Conservation (phyloP, 2,329 filamentous ascomycete species). For the Arthrobotrys megalospora region DNA sequence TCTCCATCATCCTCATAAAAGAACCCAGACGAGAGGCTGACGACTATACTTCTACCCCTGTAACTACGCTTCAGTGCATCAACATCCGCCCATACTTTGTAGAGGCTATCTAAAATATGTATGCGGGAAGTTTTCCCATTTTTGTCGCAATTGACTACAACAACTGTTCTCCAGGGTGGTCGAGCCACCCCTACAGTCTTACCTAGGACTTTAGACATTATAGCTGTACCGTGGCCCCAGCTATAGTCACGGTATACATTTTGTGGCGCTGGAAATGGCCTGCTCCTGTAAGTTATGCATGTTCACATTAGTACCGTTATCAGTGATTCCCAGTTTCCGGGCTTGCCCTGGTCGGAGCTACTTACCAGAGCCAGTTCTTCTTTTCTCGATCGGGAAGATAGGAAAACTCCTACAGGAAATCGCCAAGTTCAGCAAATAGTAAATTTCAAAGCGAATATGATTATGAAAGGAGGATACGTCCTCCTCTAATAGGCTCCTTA, state of each 20-base stretch:
- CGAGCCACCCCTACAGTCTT: background rate
- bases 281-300: background rate
- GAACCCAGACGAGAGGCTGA: constrained; percentile 1
- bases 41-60: background rate
- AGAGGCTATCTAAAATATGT: constrained; percentile 12
- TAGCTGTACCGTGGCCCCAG: background rate
- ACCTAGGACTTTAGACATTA: constrained; percentile 2
- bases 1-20: background rate
- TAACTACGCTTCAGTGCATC: background rate
- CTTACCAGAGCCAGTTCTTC: constrained; percentile 21
- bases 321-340: too few relatives aligned
- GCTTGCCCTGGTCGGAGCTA: background rate
- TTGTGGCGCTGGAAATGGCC: background rate
- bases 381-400: background rate
- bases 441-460: too few relatives aligned
- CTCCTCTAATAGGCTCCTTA: background rate
- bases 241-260: constrained; percentile 1
- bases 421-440: too few relatives aligned
- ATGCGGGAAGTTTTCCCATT: constrained; percentile 1
- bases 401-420: background rate
- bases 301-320: background rate
- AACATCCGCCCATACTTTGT: background rate
- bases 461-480: background rate
- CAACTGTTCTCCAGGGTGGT: background rate
- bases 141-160: constrained; percentile 14